Evolutionary conservation across 306 rosid species (phyloP), one percentile per base, ranked within the genome.

Genomic region (Prinsepia uniflora): DNA sequence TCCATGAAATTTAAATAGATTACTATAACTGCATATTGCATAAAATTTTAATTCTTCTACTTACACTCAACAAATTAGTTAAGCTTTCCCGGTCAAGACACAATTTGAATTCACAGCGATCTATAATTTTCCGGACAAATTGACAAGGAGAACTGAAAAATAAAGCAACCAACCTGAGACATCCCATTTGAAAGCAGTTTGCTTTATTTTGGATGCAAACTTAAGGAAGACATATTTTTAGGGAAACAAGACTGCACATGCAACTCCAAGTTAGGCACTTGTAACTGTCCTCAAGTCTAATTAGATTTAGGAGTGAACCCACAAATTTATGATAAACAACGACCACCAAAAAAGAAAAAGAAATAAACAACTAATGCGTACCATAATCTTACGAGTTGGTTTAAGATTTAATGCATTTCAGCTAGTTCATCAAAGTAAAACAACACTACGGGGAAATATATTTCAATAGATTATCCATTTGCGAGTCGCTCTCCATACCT

Each of bases 401-500:
- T 34, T 57, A 50, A 39, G n/a, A 68, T 43, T 36, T 36, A 39
- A 52, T 50, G 36, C 61, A 15, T 30, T 30, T 30, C 36, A 30
- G 36, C 4, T 30, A 30, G 36, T 30, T 30, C 36, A 30, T 30
- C 36, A 30, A 30, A n/a, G 6, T 11, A 52, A 58, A 60, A 55
- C 68, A n/a, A 72, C 43, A 55, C 10, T 45, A 22, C 54, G 40
- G 46, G n/a, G 24, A 75, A 34, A 59, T 49, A 24, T 30, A 30
- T 30, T 30, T 30, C 4, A 30, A 30, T 1, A 30, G 36, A 30
- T 30, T 30, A 30, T 30, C 9, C 14, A 42, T 48, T 53, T 63
- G 5, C 8, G 52, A 67, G 74, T 67, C 46, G 74, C 18, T 67
- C 48, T 47, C 8, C 20, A 43, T 82, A 93, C 98, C 96, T 85